These are phyloP conservation scores for Mortierella sp. DNA, from an alignment of 371 early-diverging fungal genomes.

Conservation along the genomic window DNA sequence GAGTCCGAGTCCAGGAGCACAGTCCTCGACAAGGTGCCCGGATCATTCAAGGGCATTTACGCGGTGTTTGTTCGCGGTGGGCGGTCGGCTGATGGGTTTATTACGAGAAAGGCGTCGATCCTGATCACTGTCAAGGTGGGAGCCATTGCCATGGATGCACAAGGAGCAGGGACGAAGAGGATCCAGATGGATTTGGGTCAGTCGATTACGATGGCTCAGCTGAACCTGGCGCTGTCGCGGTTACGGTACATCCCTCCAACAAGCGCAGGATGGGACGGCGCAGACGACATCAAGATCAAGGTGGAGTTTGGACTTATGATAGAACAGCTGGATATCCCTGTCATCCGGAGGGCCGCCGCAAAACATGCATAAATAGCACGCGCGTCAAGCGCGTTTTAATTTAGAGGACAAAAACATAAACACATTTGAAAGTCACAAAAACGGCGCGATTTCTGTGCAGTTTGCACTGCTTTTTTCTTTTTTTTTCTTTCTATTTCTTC, in stretches of 20 bases:
- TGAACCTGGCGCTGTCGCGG: conserved; percentile 20
- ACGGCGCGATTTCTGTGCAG: no score
- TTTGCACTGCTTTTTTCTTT: no score
- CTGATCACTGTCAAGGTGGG: conserved; percentile 13
- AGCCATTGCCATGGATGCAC: conserved; percentile 9
- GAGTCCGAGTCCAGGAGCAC: conserved; percentile 13
- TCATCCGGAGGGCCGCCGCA: not conserved
- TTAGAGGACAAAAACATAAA: not conserved
- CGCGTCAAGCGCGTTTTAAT: not conserved
- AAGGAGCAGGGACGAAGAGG: conserved; percentile 12
- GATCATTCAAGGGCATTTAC: conserved; percentile 66
- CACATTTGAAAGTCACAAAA: no score
- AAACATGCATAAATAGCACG: not conserved
- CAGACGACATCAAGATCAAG: conserved; percentile 9
- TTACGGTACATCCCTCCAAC: conserved; percentile 19
- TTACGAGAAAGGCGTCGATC: conserved; percentile 20
- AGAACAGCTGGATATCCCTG: conserved; percentile 9
- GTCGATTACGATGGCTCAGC: conserved; percentile 8
- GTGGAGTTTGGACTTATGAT: conserved; percentile 24
- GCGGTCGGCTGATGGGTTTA: not conserved
- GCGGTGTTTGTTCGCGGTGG: conserved; percentile 64
- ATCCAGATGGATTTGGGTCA: conserved; percentile 23
- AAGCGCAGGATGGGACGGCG: not conserved
- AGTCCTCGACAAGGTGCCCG: conserved; percentile 55
- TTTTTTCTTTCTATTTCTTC: no score